These are phyloP conservation scores for Schwanniomyces occidentalis DNA, from an alignment of 805 yeast genomes.

Conservation along the genomic window DNA sequence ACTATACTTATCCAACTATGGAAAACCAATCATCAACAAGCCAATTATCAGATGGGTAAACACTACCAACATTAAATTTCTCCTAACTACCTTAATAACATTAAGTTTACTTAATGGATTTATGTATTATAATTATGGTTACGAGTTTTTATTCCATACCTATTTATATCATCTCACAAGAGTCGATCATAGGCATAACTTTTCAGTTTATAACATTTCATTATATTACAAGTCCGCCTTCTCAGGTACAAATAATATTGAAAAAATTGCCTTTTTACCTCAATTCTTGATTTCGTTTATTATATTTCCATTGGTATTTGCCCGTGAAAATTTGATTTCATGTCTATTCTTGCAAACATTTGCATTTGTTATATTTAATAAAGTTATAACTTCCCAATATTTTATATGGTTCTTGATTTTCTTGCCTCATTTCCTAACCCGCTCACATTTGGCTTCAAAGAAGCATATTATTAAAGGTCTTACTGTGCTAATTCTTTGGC, in stretches of 20 bases:
- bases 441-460: constrained; percentile 32
- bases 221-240: constrained; percentile 60
- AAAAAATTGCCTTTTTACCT: constrained; percentile 77
- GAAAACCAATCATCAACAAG: constrained; percentile 18
- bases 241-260: constrained; percentile 27
- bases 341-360: constrained; percentile 43
- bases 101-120: constrained; percentile 47
- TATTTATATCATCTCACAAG: constrained; percentile 81
- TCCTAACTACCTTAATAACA: constrained; percentile 39
- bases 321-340: constrained; percentile 30
- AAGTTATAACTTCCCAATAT: constrained; percentile 89
- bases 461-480: constrained; percentile 37
- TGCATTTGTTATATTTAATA: constrained; percentile 45
- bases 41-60: constrained; percentile 44
- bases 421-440: constrained; percentile 68
- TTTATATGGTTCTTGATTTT: constrained; percentile 92
- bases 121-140: constrained; percentile 74
- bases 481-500: constrained; percentile 57
- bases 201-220: constrained; percentile 79
- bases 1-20: constrained; percentile 36
- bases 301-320: constrained; percentile 53
- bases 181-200: constrained; percentile 92
- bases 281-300: constrained; percentile 65
- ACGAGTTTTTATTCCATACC: constrained; percentile 72
- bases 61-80: constrained; percentile 23